Base-by-base conservation (phyloP, 495 filamentous ascomycete species). In the Neohortaea acidophila region DNA sequence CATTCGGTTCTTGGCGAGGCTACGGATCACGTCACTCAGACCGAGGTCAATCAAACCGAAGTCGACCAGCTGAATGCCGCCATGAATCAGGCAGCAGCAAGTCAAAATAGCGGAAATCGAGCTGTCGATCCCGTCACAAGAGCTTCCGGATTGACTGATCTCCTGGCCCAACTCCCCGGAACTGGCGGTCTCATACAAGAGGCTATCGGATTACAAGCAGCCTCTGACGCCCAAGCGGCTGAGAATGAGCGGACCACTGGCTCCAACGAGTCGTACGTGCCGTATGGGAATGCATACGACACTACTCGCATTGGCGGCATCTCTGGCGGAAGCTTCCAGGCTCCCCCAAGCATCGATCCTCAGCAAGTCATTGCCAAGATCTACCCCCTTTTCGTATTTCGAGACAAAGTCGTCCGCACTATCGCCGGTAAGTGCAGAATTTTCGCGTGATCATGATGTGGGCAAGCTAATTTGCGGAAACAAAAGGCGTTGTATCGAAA, bases 1-100 rank as follows among this genome's bases (percentile, higher is more conserved):
- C 89, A 97, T 57, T 92, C 83, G 0, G 84, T 97, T n/a, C 66
- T 94, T 6, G 89, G 89, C 24, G 89, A 97, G 55, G 87, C 85
- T 17, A 91, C 75, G 14, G 89, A 97, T 53, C 84, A 94, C 52
- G 85, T 97, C 59, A 86, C 86, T 3, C 89, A 96, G 54, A 81
- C 81, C 12, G 89, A 97, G 59, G 74, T 97, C 34, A 39, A 48
- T 28, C 87, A 96, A 53, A 81, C 81, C 12, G 89, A 97, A 58
- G 73, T 97, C 32, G 82, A 93, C 31, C 76, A 96, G 53, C 73
- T 94, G 54, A 77, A 94, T 49, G 59, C 68, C 21, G 81, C 77
- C 7, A 71, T 97, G 19, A 38, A 32, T 45, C 56, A 22, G 58
- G 64, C 43, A 63, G 56, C 58, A 26, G 36, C 53, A 5, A 21